phyloP scores from a whole-genome alignment of 257 asterid species.

The Salvia splendens region DNA sequence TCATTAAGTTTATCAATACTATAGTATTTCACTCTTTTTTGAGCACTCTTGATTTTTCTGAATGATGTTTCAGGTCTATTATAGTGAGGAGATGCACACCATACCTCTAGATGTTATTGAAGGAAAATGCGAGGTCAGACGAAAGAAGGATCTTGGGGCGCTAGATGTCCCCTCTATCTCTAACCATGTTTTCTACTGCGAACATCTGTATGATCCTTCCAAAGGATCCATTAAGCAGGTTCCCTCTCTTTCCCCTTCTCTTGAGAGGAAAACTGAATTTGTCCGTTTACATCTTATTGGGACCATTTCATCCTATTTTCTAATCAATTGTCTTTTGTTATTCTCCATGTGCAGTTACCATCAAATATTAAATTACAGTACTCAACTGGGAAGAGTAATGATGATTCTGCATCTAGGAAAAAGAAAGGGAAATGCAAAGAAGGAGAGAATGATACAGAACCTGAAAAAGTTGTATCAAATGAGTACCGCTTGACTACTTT shows the following conservation, averaged over 20 bases:
- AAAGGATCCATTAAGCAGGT: slow-evolving; percentile 88
- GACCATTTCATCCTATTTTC: slow-evolving; percentile 24
- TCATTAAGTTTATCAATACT: neutral
- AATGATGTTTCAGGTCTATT: slow-evolving; percentile 64
- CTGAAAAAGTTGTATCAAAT: slow-evolving; percentile 40
- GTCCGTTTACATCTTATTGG: slow-evolving; percentile 21
- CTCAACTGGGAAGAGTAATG: slow-evolving; percentile 47
- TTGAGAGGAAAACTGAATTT: slow-evolving; percentile 4
- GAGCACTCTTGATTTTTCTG: slow-evolving; percentile 28
- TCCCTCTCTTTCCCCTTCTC: neutral
- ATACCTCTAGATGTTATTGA: slow-evolving; percentile 59
- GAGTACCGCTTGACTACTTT: slow-evolving; percentile 58
- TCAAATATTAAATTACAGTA: slow-evolving; percentile 57
- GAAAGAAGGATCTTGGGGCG: slow-evolving; percentile 67
- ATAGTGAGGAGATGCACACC: slow-evolving; percentile 70
- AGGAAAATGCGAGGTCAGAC: slow-evolving; percentile 87
- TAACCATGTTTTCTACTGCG: slow-evolving; percentile 90
- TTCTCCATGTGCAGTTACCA: slow-evolving; percentile 67
- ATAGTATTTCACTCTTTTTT: neutral
- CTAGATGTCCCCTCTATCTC: slow-evolving; percentile 60
- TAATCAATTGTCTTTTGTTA: slow-evolving; percentile 31
- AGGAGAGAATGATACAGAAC: slow-evolving; percentile 58
- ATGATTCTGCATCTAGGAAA: slow-evolving; percentile 49
- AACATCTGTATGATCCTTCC: slow-evolving; percentile 72
- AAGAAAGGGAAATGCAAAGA: slow-evolving; percentile 82